Base-by-base conservation (phyloP, 2,329 filamentous ascomycete genomes). In the Parastagonospora avenae region DNA sequence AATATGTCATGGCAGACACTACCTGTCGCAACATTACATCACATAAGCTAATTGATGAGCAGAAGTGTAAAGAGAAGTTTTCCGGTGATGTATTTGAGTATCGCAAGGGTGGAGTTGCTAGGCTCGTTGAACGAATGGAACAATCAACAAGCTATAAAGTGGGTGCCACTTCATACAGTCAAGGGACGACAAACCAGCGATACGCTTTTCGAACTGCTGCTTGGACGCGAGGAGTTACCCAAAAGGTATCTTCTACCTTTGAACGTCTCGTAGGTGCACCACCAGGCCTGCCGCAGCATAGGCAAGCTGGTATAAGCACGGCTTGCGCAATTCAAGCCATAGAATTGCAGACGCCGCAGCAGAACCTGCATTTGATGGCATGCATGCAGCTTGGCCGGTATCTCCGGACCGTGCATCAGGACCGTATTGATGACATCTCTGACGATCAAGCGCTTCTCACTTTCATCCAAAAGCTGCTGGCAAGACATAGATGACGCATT, bases 371-470 rank as follows among this genome's bases (percentile, higher is more conserved):
- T 38, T 28, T 46, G 8, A 31, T 61, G 29, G 29, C 54, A 3
- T 64, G 61, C 35, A 57, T 61, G 49, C 49, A 54, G 19, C n/a
- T 30, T 8, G 50, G 47, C 1, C 40, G 37, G 15, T 47, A 39
- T 19, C 38, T 51, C 3, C 57, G 50, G 28, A 28, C 27, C 2
- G 38, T 64, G 2, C 33, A 32, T 27, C 59, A 63, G 42, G 57
- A 63, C 16, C 44, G 40, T 1, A 57, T 64, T 10, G 55, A 58
- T 1, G 27, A 28, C 1, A 43, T 62, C 2, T 42, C 36, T 5
- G 54, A 42, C 2, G 62, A 64, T 36, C 53, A 48, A 10, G 39
- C 38, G 7, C 46, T 64, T n/a, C 58, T 64, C 48, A 33, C 11
- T 29, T 60, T 62, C 45, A 29, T 64, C 9, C 39, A 37, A 6